phyloP scores from a whole-genome alignment of 495 filamentous ascomycete species.

The Trichoderma asperelloides region DNA sequence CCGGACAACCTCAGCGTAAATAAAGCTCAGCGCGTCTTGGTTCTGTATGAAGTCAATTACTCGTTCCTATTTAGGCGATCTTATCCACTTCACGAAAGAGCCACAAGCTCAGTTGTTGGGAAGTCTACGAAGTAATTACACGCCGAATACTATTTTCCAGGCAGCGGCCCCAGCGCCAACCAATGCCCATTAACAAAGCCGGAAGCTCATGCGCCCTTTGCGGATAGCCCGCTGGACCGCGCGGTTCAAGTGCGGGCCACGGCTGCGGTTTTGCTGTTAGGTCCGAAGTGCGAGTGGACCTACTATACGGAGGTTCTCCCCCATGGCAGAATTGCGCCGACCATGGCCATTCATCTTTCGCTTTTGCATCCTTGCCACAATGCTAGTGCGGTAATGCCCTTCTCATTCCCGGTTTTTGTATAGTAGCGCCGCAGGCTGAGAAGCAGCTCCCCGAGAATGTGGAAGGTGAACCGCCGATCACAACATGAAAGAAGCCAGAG shows the following conservation, averaged over 20 bases:
- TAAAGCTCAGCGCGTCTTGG: background rate
- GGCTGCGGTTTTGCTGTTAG: background rate
- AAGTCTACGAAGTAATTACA: too few species aligned
- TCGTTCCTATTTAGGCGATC: background rate
- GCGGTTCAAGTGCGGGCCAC: background rate
- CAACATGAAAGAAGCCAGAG: background rate
- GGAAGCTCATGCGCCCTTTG: background rate
- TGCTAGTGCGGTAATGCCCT: background rate
- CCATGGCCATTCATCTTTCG: background rate
- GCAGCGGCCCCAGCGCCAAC: background rate
- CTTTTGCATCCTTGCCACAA: background rate
- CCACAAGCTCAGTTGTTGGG: too few species aligned
- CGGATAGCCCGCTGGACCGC: background rate
- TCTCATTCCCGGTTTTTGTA: background rate
- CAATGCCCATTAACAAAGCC: background rate
- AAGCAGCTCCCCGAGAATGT: background rate
- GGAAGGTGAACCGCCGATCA: background rate
- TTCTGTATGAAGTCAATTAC: background rate
- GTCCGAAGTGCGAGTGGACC: conserved; percentile 4
- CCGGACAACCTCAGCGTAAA: too few species aligned
- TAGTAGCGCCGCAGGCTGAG: background rate
- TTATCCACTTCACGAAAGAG: background rate
- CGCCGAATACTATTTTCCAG: background rate
- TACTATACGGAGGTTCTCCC: background rate
- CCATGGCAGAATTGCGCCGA: background rate